A percentile compares a stretch with the other conserved stretches of the same genome.
Conservation (phyloP, 2,329 filamentous ascomycete genomes). For the Colletotrichum sp. region DNA sequence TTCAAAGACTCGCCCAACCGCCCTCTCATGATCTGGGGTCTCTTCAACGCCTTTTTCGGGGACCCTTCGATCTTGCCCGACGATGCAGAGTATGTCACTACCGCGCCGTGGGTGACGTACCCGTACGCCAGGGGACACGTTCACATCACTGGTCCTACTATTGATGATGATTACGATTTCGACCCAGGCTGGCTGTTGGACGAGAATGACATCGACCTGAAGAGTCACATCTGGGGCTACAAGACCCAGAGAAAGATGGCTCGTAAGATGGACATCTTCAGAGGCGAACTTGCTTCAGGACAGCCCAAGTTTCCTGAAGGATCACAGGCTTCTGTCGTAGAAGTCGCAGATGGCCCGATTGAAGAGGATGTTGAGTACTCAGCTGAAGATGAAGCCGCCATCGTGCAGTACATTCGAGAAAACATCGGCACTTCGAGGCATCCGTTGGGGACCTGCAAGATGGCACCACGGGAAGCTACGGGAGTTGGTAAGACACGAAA, state of each 20-base stretch:
- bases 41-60: constrained; percentile 28
- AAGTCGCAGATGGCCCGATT: background rate
- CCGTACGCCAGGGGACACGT: constrained; percentile 64
- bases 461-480: constrained; percentile 42
- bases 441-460: constrained; percentile 49
- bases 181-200: constrained; percentile 57
- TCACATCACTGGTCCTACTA: constrained; percentile 49
- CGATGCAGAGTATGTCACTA: constrained; percentile 52
- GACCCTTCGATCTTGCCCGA: constrained; percentile 39
- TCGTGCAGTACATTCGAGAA: constrained; percentile 49
- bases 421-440: constrained; percentile 50
- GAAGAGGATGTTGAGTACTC: constrained; percentile 48
- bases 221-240: constrained; percentile 68
- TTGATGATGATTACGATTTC: constrained; percentile 49
- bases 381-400: constrained; percentile 52
- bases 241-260: constrained; percentile 68
- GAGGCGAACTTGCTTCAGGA: constrained; percentile 46
- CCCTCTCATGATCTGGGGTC: constrained; percentile 26
- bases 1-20: constrained; percentile 38
- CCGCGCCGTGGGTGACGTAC: constrained; percentile 59
- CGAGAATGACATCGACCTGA: constrained; percentile 56
- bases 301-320: constrained; percentile 49
- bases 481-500: constrained; percentile 22
- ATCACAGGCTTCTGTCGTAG: constrained; percentile 41
- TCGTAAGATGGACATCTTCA: constrained; percentile 59